Conservation (phyloP, 2,329 filamentous ascomycete species). For the Coniochaeta sp. region DNA sequence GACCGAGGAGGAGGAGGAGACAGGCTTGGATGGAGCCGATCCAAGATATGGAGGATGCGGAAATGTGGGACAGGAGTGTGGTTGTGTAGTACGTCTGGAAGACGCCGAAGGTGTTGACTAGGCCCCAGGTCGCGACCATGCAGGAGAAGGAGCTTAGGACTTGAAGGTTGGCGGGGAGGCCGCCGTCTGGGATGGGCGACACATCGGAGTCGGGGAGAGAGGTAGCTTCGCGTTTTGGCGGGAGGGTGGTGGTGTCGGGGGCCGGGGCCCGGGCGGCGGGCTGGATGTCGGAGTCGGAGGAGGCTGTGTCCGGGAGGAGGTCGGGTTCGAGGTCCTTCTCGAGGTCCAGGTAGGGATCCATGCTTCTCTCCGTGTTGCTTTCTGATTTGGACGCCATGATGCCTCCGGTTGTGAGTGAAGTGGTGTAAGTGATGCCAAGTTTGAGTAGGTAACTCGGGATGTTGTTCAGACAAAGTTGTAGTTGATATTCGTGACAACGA, state of each 20-base stretch:
- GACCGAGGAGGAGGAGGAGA: constrained; percentile 33
- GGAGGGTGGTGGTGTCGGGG: not conserved
- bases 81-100: constrained; percentile 40
- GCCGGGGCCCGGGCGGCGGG: too few species aligned
- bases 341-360: not conserved
- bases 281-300: not conserved
- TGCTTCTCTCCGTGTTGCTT: not conserved
- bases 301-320: not conserved
- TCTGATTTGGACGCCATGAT: too few species aligned
- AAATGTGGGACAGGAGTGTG: constrained; percentile 21
- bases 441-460: too few species aligned
- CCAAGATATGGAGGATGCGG: constrained; percentile 35
- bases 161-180: constrained; percentile 30
- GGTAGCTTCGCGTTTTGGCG: not conserved
- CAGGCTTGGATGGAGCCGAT: constrained; percentile 39
- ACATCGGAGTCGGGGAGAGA: not conserved
- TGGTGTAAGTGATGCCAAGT: too few species aligned
- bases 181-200: constrained; percentile 21
- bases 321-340: not conserved
- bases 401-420: too few species aligned
- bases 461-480: too few species aligned
- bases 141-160: constrained; percentile 29
- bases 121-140: constrained; percentile 29
- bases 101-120: constrained; percentile 37
- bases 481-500: too few species aligned